Evolutionary conservation across 805 yeast species (phyloP).

Genomic region (Saturnispora bothae): DNA sequence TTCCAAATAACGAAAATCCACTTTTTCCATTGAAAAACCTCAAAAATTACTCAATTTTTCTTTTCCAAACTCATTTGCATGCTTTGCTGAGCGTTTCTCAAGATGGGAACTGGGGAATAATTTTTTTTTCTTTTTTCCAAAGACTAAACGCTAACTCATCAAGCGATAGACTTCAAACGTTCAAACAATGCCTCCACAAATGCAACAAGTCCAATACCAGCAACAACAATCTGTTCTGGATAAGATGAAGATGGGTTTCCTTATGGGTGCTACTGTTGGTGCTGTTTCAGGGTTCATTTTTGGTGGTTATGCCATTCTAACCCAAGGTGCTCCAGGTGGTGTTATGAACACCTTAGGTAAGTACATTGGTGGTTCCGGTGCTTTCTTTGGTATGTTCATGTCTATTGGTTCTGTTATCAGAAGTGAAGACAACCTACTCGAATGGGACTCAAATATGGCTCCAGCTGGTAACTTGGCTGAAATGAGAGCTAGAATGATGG

Average conservation of each 20-base stretch:
- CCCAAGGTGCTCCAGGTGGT: constrained; percentile 97
- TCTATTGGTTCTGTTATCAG: constrained; percentile 88
- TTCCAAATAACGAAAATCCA: no score
- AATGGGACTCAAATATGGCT: constrained; percentile 14
- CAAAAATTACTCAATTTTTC: no score
- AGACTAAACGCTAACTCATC: background rate
- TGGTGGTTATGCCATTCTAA: constrained; percentile 85
- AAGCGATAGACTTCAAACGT: background rate
- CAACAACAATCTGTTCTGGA: constrained; percentile 79
- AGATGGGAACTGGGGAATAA: background rate
- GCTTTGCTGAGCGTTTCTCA: background rate
- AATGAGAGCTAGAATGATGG: constrained; percentile 33
- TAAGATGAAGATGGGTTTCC: constrained; percentile 95
- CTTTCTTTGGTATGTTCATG: constrained; percentile 94
- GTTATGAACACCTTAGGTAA: constrained; percentile 94
- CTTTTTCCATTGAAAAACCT: no score
- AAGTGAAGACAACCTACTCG: constrained; percentile 40
- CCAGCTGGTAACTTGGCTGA: constrained; percentile 27
- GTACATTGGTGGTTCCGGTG: constrained; percentile 92
- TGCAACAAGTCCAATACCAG: constrained; percentile 51
- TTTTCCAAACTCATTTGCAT: no score
- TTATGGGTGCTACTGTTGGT: constrained; percentile 93
- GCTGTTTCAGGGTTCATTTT: constrained; percentile 90
- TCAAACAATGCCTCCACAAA: constrained; percentile 43
- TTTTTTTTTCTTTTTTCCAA: background rate